Evolutionary conservation across 2,329 filamentous ascomycete species (phyloP), one percentile per base, ranked within the genome.

Genomic region (Hortaea werneckii): DNA sequence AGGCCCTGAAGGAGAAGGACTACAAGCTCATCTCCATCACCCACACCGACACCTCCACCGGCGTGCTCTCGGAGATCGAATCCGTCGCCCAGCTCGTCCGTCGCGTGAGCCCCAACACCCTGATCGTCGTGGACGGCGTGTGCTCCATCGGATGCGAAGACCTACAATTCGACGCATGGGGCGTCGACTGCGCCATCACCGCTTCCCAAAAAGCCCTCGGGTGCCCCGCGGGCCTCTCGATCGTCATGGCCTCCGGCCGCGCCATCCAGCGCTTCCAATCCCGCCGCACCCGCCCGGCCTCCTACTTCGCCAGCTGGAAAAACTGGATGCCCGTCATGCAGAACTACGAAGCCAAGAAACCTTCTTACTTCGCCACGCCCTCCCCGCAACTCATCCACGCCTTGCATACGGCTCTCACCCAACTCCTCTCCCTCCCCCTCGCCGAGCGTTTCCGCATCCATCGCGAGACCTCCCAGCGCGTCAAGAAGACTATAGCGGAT

Each of bases 251-350:
- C 60, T 95, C 89, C 60, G 87, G 84, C 50, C 81, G 85, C 53
- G 90, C 92, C 38, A 85, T 98, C 57, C 76, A 92, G 60, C 72
- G 74, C 8, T 85, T 94, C 68, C 80, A 90, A 68, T 77, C 74
- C 58, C 79, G 92, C 64, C 90, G 90, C 73, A 82, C 80, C 8
- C 83, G 84, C 10, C 86, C 89, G 1, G 77, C 80, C 13, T 85
- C 88, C 20, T 98, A 96, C 77, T 98, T 95, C 68, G 89, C 86
- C 45, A 94, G 86, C 9, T 87, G 95, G 75, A 89, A 88, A 76
- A 96, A 96, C 71, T 98, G 92, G 92, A 73, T 89, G 47, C 90
- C 90, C 8, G 84, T 98, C 68, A 96, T 98, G 90, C 82, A 92
- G 72, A 96, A 95, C 72, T 98, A 98, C 69, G 92, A 98, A 72